phyloP scores from a whole-genome alignment of 202 grass and related monocot species.

The Saccharum hybrid region DNA sequence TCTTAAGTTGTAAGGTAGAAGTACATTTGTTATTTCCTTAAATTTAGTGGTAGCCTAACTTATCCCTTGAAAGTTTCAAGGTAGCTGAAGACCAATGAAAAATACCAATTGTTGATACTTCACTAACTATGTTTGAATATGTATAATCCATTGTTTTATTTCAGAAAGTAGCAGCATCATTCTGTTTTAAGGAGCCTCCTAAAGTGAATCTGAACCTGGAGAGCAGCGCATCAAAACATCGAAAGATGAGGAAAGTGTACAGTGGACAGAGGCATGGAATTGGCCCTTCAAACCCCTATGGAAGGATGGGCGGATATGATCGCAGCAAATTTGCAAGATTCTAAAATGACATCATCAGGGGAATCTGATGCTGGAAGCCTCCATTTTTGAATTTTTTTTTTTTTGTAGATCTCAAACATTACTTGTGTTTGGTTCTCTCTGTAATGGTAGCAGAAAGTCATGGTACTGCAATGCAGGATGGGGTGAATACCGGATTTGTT shows the following conservation, averaged over 20 bases:
- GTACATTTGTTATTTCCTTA: not conserved
- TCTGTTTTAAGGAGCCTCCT: constrained; percentile 57
- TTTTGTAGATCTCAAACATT: too few species aligned
- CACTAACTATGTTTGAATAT: not conserved
- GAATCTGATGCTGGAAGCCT: not conserved
- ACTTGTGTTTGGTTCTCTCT: not conserved
- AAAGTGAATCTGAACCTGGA: constrained; percentile 75
- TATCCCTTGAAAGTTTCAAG: not conserved
- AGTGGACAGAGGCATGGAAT: constrained; percentile 65
- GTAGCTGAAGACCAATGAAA: not conserved
- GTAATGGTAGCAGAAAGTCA: not conserved
- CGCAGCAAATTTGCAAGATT: not conserved
- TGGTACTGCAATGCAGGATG: too few species aligned
- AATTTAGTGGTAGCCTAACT: not conserved
- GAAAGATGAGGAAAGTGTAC: constrained; percentile 63
- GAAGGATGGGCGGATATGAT: constrained; percentile 33
- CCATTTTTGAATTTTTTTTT: too few species aligned
- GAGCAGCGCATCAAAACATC: constrained; percentile 66
- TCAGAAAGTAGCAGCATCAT: constrained; percentile 64
- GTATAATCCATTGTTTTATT: not conserved
- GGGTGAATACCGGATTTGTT: too few species aligned
- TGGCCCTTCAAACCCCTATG: constrained; percentile 64
- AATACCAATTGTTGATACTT: not conserved
- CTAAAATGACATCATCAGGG: not conserved
- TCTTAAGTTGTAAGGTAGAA: not conserved